Conservation (phyloP, 768 basidiomycete species). For the Psilocybe azurescens region DNA sequence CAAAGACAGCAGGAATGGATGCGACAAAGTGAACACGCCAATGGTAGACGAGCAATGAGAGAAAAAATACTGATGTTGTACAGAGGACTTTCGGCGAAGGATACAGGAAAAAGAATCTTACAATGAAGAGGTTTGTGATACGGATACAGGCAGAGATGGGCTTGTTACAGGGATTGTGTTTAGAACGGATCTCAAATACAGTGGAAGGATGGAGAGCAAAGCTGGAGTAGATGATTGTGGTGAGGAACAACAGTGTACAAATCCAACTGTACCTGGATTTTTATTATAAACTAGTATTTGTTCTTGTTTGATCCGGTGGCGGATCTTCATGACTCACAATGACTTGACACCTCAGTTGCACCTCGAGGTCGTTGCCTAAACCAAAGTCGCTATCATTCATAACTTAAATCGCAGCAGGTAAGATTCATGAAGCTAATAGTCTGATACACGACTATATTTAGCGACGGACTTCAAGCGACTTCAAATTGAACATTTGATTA, state of each 20-base stretch:
- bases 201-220: constrained; percentile 15
- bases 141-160: constrained; percentile 27
- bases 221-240: constrained; percentile 24
- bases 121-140: constrained; percentile 32
- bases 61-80: constrained; percentile 11
- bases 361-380: too few species aligned
- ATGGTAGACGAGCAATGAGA: background rate
- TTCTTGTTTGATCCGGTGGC: constrained; percentile 22
- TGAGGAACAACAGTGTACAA: constrained; percentile 20
- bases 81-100: constrained; percentile 30
- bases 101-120: constrained; percentile 38
- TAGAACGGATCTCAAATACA: constrained; percentile 20
- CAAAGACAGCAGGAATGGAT: constrained; percentile 22
- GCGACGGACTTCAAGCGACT: too few species aligned
- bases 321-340: constrained; percentile 2
- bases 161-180: constrained; percentile 17
- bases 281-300: constrained; percentile 18
- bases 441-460: too few species aligned
- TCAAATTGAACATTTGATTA: too few species aligned
- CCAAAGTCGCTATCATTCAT: too few species aligned
- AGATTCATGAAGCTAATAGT: too few species aligned
- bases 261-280: constrained; percentile 6
- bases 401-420: too few species aligned
- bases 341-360: background rate
- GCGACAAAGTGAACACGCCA: constrained; percentile 14